A percentile compares a stretch with the other conserved stretches of the same genome.
phyloP scores from a whole-genome alignment of 371 early-diverging fungal genomes.

The Apophysomyces elegans region DNA sequence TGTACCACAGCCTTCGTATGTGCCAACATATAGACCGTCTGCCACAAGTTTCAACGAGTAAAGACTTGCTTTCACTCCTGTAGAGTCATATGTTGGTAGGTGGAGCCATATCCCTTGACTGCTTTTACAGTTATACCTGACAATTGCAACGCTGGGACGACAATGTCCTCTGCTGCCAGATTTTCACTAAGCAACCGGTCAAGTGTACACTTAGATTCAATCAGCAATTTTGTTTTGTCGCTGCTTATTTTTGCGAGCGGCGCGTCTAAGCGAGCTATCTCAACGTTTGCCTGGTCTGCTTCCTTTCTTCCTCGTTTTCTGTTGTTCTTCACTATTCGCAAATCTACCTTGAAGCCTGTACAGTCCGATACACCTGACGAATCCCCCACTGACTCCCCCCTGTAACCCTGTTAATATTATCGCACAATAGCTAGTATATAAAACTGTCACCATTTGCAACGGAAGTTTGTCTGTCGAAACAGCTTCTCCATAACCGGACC shows the following conservation, averaged over 20 bases:
- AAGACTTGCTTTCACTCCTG: neutral
- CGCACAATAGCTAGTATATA: no score
- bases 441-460: conserved; percentile 6
- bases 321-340: neutral
- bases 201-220: conserved; percentile 5
- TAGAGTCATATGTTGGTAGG: neutral
- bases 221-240: neutral
- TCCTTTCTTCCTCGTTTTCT: neutral
- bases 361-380: neutral
- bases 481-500: neutral
- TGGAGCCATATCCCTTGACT: neutral
- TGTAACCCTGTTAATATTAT: neutral
- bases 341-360: conserved; percentile 10
- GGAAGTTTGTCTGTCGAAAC: neutral
- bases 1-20: neutral
- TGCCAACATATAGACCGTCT: conserved; percentile 7
- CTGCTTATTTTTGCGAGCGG: neutral
- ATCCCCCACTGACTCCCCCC: conserved; percentile 6
- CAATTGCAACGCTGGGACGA: conserved; percentile 6
- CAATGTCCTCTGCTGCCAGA: neutral
- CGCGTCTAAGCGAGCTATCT: conserved; percentile 1
- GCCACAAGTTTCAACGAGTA: neutral
- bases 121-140: neutral
- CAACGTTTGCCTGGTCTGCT: neutral
- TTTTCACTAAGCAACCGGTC: neutral